Evolutionary conservation across 2,329 filamentous ascomycete genomes (phyloP).

Genomic region (Neocucurbitaria cava): DNA sequence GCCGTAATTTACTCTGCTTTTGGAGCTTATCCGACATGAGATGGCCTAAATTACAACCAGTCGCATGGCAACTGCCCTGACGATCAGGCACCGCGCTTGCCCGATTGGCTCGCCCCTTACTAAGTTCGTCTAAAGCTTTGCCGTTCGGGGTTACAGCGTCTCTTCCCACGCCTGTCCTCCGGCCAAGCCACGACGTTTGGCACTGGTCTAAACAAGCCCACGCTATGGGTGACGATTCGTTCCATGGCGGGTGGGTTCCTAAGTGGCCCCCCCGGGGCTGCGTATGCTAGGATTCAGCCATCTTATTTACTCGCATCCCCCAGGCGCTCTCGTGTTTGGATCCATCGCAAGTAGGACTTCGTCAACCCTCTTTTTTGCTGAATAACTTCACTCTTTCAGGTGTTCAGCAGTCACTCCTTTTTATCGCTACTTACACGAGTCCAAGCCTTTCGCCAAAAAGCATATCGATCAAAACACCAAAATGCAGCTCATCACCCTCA

Average conservation of each 20-base stretch:
- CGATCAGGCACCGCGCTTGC: slow-evolving; percentile 42
- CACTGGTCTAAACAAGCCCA: slow-evolving; percentile 39
- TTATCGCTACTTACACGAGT: slow-evolving; percentile 26
- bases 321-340: slow-evolving; percentile 29
- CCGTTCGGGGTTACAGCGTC: slow-evolving; percentile 28
- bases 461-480: slow-evolving; percentile 23
- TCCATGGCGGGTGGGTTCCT: slow-evolving; percentile 35
- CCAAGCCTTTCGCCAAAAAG: slow-evolving; percentile 20
- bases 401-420: slow-evolving; percentile 46
- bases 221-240: slow-evolving; percentile 45
- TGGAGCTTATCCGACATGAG: slow-evolving; percentile 31
- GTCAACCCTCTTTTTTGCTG: slow-evolving; percentile 47
- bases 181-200: slow-evolving; percentile 43
- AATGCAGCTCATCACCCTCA: slow-evolving; percentile 44
- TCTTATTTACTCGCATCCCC: slow-evolving; percentile 49
- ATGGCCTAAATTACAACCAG: slow-evolving; percentile 34
- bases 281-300: slow-evolving; percentile 35
- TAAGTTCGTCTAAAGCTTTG: slow-evolving; percentile 22
- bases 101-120: slow-evolving; percentile 39
- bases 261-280: slow-evolving; percentile 37
- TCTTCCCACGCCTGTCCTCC: slow-evolving; percentile 34
- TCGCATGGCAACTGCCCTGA: slow-evolving; percentile 24
- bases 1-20: slow-evolving; percentile 42
- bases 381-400: slow-evolving; percentile 52
- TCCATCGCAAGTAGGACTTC: slow-evolving; percentile 47